Percentiles rank a stretch among this genome's conserved stretches.
phyloP scores from a whole-genome alignment of 331 rosid genomes.

The Phaseolus coccineus region DNA sequence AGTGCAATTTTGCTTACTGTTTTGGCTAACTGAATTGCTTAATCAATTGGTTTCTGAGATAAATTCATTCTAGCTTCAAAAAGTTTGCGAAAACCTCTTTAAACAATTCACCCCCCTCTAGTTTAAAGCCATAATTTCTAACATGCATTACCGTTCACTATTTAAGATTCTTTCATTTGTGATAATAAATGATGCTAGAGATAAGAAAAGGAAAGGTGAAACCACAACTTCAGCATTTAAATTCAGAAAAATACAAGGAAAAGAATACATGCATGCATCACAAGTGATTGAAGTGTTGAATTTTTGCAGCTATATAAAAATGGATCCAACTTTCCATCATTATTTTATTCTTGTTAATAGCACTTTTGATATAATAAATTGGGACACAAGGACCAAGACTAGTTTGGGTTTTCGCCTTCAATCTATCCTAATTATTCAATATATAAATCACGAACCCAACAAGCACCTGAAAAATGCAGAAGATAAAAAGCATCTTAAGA shows the following conservation, averaged over 20 bases:
- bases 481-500: conserved; percentile 32
- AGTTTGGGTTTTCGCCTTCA: conserved; percentile 5
- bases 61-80: too few species aligned
- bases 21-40: too few species aligned
- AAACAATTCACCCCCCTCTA: too few species aligned
- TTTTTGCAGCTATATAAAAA: conserved; percentile 6
- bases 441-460: conserved; percentile 33
- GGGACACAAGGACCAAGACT: neutral
- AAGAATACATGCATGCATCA: conserved; percentile 8
- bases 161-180: neutral
- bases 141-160: too few species aligned
- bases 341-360: conserved; percentile 21
- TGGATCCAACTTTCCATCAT: conserved; percentile 11
- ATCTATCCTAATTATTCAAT: conserved; percentile 6
- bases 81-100: too few species aligned
- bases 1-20: too few species aligned
- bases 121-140: too few species aligned
- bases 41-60: too few species aligned
- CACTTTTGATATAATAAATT: conserved; percentile 19
- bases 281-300: neutral
- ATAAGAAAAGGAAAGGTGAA: neutral
- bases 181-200: neutral
- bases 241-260: neutral
- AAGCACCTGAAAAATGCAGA: conserved; percentile 31
- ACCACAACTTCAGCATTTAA: neutral